phyloP scores from a whole-genome alignment of 2,329 filamentous ascomycete species.

The Tympanopsis confertula region DNA sequence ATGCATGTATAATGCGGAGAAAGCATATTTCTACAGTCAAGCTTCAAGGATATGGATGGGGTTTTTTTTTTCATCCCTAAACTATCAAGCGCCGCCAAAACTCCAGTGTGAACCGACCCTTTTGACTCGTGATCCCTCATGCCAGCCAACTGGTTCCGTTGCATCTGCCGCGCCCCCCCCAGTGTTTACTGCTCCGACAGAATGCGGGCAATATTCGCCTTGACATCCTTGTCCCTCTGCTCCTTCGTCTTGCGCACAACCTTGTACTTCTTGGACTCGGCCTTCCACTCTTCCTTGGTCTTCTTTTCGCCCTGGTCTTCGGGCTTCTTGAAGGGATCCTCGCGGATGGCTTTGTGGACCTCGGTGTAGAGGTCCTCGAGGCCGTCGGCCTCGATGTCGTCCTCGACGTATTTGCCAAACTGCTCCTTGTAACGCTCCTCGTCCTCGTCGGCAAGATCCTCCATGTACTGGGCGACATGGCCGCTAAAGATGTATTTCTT shows the following conservation, averaged over 20 bases:
- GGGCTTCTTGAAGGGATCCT: slow-evolving; percentile 93
- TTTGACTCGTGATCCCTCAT: no score
- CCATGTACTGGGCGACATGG: slow-evolving; percentile 99
- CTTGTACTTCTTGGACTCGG: slow-evolving; percentile 83
- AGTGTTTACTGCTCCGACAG: no score
- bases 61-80: no score
- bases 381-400: slow-evolving; percentile 89
- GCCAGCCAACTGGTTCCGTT: no score
- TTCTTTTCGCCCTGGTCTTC: slow-evolving; percentile 70
- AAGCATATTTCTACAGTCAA: no score
- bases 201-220: slow-evolving; percentile 85
- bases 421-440: slow-evolving; percentile 99
- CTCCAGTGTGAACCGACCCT: no score
- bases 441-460: slow-evolving; percentile 96
- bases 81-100: no score
- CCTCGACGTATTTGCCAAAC: slow-evolving; percentile 95
- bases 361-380: slow-evolving; percentile 94
- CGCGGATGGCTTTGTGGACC: slow-evolving; percentile 92
- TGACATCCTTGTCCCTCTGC: slow-evolving; percentile 71
- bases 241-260: slow-evolving; percentile 67
- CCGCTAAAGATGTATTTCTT: slow-evolving; percentile 99
- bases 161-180: no score
- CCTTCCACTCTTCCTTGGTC: slow-evolving; percentile 94
- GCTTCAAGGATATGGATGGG: no score
- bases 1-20: no score